Evolutionary conservation across 306 rosid genomes (phyloP), one percentile per base, ranked within the genome.

Genomic region (Malus orientalis): DNA sequence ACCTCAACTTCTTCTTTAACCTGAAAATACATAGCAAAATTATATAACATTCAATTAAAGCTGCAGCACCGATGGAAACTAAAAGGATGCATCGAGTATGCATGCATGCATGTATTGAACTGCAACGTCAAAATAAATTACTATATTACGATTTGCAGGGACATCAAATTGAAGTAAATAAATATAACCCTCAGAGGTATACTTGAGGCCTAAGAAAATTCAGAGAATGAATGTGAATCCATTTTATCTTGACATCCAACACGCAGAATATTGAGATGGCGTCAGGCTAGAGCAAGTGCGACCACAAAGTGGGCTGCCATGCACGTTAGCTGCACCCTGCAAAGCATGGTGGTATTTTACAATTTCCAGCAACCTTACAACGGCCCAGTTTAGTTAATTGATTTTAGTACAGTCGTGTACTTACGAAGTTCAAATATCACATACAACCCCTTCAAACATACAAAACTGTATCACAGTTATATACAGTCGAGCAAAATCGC

Each of bases 1-100:
- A 49, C 63, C 79, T 96, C 99, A 76, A 96, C 93, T 83, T 96
- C 99, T 90, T 96, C 99, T 84, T 76, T 90, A 67, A 96, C 99
- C 99, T 96, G 93, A 30, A 84, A 85, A 69, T 40, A 64, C 40
- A 79, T 27, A 70, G 78, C 62, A 74, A 62, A 70, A 73, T 20
- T 74, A 64, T 57, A 44, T 69, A 70, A 64, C 33, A 74, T 57
- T 69, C 69, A 77, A 59, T 53, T 66, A 79, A 75, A 74, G 65
- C 75, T 7, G 66, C 60, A 69, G 58, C 59, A 13, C 22, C 66
- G 36, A 15, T 2, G 20, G 22, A 36, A 36, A 11, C 32, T 29
- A 25, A 47, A 12, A 60, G 65, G 59, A 4, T 55, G 20, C 12
- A 54, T 64, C 54, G 27, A 54, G 23, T 16, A 27, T 29, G 60